phyloP scores from a whole-genome alignment of 352 stramenopile genomes.

The Phytophthora chlamydospora region DNA sequence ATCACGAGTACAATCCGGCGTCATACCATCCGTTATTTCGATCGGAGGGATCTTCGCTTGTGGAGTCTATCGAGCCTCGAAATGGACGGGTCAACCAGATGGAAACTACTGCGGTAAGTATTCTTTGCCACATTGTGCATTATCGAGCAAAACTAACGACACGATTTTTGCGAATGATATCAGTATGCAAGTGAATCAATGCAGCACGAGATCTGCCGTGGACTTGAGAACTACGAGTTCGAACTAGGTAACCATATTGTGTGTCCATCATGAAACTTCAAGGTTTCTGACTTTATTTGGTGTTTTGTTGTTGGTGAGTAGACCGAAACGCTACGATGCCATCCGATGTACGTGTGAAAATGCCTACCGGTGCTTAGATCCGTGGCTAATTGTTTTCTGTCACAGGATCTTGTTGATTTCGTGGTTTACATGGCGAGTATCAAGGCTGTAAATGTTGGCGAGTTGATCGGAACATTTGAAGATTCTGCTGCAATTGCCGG shows the following conservation, averaged over 20 bases:
- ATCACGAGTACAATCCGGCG: slow-evolving; percentile 24
- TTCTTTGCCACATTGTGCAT: background rate
- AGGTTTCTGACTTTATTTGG: background rate
- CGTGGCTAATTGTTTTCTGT: slow-evolving; percentile 11
- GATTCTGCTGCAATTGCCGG: slow-evolving; percentile 70
- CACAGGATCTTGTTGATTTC: slow-evolving; percentile 75
- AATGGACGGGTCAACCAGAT: slow-evolving; percentile 24
- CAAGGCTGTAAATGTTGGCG: slow-evolving; percentile 59
- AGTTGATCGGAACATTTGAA: slow-evolving; percentile 84
- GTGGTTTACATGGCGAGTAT: slow-evolving; percentile 69
- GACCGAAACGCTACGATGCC: slow-evolving; percentile 52
- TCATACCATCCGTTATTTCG: slow-evolving; percentile 52
- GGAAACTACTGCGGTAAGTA: slow-evolving; percentile 32
- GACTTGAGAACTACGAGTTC: slow-evolving; percentile 53
- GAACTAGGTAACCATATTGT: slow-evolving; percentile 37
- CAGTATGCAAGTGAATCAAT: slow-evolving; percentile 32
- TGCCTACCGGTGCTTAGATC: background rate
- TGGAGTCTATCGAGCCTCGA: slow-evolving; percentile 57
- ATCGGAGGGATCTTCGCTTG: slow-evolving; percentile 40
- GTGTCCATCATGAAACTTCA: background rate
- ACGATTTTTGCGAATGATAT: slow-evolving; percentile 1
- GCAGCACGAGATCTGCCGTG: slow-evolving; percentile 39
- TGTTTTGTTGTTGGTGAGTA: slow-evolving; percentile 25
- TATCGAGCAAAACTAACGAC: slow-evolving; percentile 9
- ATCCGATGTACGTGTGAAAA: slow-evolving; percentile 49